These are phyloP conservation scores for Lactarius hatsudake DNA, from an alignment of 768 basidiomycete species.

Conservation along the genomic window DNA sequence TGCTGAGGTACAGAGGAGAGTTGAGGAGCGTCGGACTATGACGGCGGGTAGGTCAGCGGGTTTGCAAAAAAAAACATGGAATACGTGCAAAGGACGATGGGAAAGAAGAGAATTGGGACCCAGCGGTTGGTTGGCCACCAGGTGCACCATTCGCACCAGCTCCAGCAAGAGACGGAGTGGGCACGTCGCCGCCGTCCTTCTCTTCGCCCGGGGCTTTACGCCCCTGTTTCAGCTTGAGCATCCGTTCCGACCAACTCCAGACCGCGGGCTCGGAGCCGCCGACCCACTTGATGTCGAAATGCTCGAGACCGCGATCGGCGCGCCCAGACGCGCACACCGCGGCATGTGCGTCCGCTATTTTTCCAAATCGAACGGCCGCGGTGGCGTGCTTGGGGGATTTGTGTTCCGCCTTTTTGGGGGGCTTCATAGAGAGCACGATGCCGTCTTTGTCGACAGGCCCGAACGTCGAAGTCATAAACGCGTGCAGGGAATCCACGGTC, in stretches of 20 bases:
- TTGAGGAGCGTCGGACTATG: slow-evolving; percentile 17
- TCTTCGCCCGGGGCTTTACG: neutral
- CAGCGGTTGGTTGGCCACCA: neutral
- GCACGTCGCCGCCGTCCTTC: slow-evolving; percentile 1
- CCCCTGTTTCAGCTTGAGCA: slow-evolving; percentile 54
- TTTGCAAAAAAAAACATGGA: neutral
- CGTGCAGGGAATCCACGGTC: slow-evolving; percentile 45
- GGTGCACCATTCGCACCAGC: neutral
- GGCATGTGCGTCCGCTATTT: slow-evolving; percentile 73
- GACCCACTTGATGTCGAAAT: slow-evolving; percentile 72
- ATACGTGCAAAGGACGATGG: slow-evolving; percentile 19
- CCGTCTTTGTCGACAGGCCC: slow-evolving; percentile 61
- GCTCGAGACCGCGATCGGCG: slow-evolving; percentile 51
- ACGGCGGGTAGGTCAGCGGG: neutral
- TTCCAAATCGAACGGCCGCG: slow-evolving; percentile 73
- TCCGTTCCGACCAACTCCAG: slow-evolving; percentile 68
- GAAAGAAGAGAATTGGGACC: slow-evolving; percentile 13
- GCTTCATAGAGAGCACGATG: slow-evolving; percentile 66
- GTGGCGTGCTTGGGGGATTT: slow-evolving; percentile 65
- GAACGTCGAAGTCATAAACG: slow-evolving; percentile 52
- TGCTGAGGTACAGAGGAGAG: slow-evolving; percentile 29
- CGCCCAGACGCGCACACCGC: slow-evolving; percentile 61
- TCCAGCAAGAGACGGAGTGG: slow-evolving; percentile 4
- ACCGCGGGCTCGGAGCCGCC: slow-evolving; percentile 72
- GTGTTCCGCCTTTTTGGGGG: slow-evolving; percentile 51